Base-by-base conservation (phyloP, 805 yeast genomes). In the Cyberlindnera petersonii region DNA sequence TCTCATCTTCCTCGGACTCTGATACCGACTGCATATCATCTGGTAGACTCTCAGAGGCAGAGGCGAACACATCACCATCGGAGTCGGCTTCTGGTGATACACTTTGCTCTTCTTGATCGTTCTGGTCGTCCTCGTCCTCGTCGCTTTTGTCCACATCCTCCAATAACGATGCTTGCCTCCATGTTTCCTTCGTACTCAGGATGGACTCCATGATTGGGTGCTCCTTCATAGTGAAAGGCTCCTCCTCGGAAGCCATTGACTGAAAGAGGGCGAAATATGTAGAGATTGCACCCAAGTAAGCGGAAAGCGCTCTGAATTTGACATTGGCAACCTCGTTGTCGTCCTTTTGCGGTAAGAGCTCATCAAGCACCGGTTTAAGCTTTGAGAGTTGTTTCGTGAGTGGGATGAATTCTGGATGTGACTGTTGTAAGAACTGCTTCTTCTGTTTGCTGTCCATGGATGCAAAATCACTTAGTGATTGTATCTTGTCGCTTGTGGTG, bases 121-220 rank as follows among this genome's bases (percentile, higher is more conserved):
- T 53, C 23, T 52, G 52, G 7, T 48, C 54, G 16, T 52, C 53
- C n/a, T 38, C 44, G 14, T 23, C 42, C 14, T 45, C 49, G 30
- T 20, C 43, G 6, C 41, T 47, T 14, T 22, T 44, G 8, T 44
- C 50, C 24, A 36, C 29, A 19, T 48, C 59, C 11, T 72, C 74
- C 24, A 81, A 56, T 44, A 68, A 75, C 33, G 64, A 69, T 5
- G 94, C 95, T 53, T 84, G 89, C 56, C 93, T 75, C 96, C 96
- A 89, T 14, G 86, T 72, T 55, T 91, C 96, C 49, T 94, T 74
- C 3, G 93, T 72, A 37, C 83, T 79, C 38, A 91, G 65, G 24
- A 91, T 80, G 21, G 83, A 75, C 54, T 86, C 88, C 96, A 93
- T 91, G 2, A 91, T 82, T 3, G 91, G 84, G 49, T 84, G 91